Conservation (phyloP, 176 grass and related monocot genomes). For the Musa acuminata region DNA sequence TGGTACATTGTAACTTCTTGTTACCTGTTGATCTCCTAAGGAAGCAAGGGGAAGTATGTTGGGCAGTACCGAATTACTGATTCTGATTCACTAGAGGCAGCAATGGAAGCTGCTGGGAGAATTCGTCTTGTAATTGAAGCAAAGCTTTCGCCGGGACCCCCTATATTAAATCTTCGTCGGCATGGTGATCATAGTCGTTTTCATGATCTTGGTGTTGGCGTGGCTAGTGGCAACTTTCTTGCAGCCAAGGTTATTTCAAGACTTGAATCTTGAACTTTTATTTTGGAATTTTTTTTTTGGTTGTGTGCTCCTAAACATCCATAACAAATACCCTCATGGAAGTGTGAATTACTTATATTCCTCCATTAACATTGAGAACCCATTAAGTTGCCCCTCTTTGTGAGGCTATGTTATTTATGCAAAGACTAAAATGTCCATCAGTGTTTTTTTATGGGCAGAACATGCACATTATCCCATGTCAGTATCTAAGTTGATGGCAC, state of each 20-base stretch:
- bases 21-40: constrained; percentile 24
- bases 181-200: constrained; percentile 83
- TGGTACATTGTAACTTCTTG: constrained; percentile 10
- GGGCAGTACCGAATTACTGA: constrained; percentile 88
- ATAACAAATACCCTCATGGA: no score
- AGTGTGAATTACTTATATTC: no score
- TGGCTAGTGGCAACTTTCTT: constrained; percentile 93
- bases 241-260: constrained; percentile 59
- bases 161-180: constrained; percentile 83
- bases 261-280: constrained; percentile 2
- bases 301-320: no score
- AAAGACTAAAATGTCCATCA: no score
- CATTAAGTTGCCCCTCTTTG: no score
- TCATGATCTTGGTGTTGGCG: constrained; percentile 75
- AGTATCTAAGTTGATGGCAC: no score
- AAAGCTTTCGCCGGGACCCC: constrained; percentile 88
- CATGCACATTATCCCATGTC: no score
- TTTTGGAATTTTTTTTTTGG: no score
- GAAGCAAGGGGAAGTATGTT: constrained; percentile 65
- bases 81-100: constrained; percentile 73
- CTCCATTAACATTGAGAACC: no score
- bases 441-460: no score
- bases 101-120: constrained; percentile 83
- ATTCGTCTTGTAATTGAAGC: constrained; percentile 80
- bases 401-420: no score